Evolutionary conservation across 257 asterid species (phyloP), one percentile per base, ranked within the genome.

Genomic region (Penstemon barbatus): DNA sequence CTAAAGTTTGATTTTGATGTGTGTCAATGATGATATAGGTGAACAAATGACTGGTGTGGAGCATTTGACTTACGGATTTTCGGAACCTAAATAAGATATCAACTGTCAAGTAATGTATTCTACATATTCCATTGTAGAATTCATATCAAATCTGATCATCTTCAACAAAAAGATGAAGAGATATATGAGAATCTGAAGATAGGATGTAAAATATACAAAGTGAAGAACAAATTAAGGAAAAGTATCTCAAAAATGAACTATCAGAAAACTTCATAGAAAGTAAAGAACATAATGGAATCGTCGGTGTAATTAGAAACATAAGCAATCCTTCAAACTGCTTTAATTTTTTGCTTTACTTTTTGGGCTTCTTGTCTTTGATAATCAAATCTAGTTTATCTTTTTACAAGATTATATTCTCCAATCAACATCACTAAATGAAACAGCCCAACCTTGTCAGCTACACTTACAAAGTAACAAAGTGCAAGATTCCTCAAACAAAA

Each of bases 291-390:
- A 25, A 1, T 25, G 33, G 33, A 25, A 25, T 1, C 33, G 33
- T 25, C 33, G 33, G 33, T 25, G 33, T 25, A 25, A 25, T 25
- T 25, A 25, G 33, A 25, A 66, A 71, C 15, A 48, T 12, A 61
- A 68, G 70, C 71, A 53, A 63, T 80, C 54, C 77, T 61, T 74
- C 61, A 79, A 45, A 66, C 48, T 59, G 71, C 78, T 78, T 84
- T 75, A 65, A 61, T 77, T 70, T 71, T 75, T 81, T 74, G 76
- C 76, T 79, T 82, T 80, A 62, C 66, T 45, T 77, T 70, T 74
- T 72, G 63, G 44, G 65, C 66, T 66, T 67, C 63, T 59, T 72
- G 65, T 76, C 74, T 65, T 57, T 73, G 7, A 61, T 65, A 74
- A 68, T 74, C 73, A 63, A 63, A 52, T 71, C 75, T 25, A 25